Percentiles rank a stretch among this genome's conserved stretches.
Conservation (phyloP, 2,329 filamentous ascomycete genomes). For the Penicillium sp. region DNA sequence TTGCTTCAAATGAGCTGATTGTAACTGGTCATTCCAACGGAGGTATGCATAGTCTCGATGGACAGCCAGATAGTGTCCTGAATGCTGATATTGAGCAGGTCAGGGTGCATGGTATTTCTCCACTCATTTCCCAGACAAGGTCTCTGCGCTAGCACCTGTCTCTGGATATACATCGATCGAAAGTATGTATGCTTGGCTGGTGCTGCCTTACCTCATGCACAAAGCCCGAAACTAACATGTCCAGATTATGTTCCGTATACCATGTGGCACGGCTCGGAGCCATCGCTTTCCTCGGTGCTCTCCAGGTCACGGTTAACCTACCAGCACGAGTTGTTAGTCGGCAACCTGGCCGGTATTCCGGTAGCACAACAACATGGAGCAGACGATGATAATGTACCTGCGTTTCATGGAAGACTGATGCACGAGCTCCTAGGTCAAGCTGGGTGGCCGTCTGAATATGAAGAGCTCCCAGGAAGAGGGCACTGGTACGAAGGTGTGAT, state of each 20-base stretch:
- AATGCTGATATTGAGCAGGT: conserved; percentile 29
- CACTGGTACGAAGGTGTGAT: conserved; percentile 60
- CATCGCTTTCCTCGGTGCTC: conserved; percentile 50
- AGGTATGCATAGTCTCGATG: conserved; percentile 33
- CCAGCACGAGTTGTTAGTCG: conserved; percentile 56
- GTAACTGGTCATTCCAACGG: conserved; percentile 62
- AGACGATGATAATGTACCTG: conserved; percentile 60
- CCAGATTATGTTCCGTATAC: conserved; percentile 59
- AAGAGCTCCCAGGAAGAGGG: conserved; percentile 51
- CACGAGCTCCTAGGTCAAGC: conserved; percentile 50
- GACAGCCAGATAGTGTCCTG: background rate
- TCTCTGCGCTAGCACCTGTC: conserved; percentile 58
- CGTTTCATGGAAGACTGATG: conserved; percentile 59
- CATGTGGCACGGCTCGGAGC: conserved; percentile 58
- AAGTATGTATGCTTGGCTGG: conserved; percentile 27
- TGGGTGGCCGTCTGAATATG: conserved; percentile 47
- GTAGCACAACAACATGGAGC: conserved; percentile 60
- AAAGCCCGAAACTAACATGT: background rate
- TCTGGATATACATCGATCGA: conserved; percentile 62
- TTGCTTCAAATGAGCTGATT: conserved; percentile 52
- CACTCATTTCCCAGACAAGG: conserved; percentile 58
- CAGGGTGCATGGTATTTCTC: conserved; percentile 61
- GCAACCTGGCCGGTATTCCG: conserved; percentile 55
- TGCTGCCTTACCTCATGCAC: background rate
- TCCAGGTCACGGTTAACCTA: conserved; percentile 54